Base-by-base conservation (phyloP, 2,329 filamentous ascomycete species). In the Xylaria sp. region DNA sequence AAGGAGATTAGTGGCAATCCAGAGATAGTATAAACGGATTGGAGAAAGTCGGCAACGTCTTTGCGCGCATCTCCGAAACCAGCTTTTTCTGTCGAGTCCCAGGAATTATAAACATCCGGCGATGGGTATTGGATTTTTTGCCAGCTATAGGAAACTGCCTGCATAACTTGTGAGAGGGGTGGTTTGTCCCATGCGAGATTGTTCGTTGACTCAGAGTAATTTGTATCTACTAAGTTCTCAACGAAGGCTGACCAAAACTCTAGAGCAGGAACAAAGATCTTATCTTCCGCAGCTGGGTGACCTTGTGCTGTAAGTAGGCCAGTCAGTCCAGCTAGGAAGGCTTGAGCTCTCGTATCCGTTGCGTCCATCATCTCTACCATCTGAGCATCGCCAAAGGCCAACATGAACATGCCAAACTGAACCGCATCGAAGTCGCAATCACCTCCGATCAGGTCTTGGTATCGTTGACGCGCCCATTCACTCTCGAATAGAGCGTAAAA, bases 161-260 rank as follows among this genome's bases (percentile, higher is more conserved):
- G 85, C 73, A 90, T 86, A 23, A 93, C 83, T 65, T 90, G 85
- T 8, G 83, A 80, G 59, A 89, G 84, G 1, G 91, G 89, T 8
- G 83, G 79, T 8, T 83, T 80, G 58, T 91, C 84, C 90, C 91
- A 93, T 7, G 80, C 73, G 2, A 82, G 80, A 5, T 82, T 80
- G 4, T 80, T 77, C 3, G 81, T 80, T 28, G 85, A 83, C n/a
- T 84, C 83, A 1, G 86, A 85, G 69, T 85, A 88, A 55, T 87
- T 81, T 10, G 81, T 83, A 76, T 89, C 91, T 69, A 85, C 87
- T 83, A 90, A 84, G 13, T 88, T 87, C 79, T 94, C 92, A 6
- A 92, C 88, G 77, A 91, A 94, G 0, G 88, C 90, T 20, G 88
- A 91, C 93, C 93, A 96, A 77, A 96, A 95, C 75, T 96, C 92